Evolutionary conservation across 306 rosid species (phyloP).

Genomic region (Sphenostylis stenocarpa): DNA sequence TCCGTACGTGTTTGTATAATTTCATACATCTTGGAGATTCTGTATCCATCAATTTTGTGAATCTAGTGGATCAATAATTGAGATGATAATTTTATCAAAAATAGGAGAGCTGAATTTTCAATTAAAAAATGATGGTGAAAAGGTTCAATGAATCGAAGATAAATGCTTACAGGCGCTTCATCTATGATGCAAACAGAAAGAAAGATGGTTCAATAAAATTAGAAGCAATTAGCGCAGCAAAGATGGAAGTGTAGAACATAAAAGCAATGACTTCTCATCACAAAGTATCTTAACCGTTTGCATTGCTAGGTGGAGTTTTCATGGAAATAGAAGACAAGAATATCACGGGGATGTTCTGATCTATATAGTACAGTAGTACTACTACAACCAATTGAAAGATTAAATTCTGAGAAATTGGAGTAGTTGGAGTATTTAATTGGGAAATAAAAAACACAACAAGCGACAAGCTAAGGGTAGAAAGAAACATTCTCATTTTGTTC

Average conservation of each 20-base stretch:
- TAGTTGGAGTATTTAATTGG: slow-evolving; percentile 2
- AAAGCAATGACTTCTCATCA: no score
- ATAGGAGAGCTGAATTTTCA: no score
- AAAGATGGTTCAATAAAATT: no score
- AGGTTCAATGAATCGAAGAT: background rate
- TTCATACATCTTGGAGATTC: background rate
- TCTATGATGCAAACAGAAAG: no score
- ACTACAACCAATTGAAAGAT: background rate
- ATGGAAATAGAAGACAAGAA: background rate
- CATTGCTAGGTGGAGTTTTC: background rate
- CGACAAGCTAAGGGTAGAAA: background rate
- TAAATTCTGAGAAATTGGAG: background rate
- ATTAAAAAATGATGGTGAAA: no score
- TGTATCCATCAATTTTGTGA: background rate
- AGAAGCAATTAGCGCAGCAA: no score
- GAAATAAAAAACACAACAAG: slow-evolving; percentile 16
- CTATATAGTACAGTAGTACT: background rate
- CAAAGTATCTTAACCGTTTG: background rate
- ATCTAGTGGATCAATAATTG: background rate
- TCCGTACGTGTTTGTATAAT: slow-evolving; percentile 18
- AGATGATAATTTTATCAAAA: background rate
- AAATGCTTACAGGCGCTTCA: no score
- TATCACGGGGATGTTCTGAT: background rate
- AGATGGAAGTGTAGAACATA: background rate
- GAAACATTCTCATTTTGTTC: slow-evolving; percentile 30